These are phyloP conservation scores for Cyanodermella asteris DNA, from an alignment of 2,329 filamentous ascomycete genomes.

Conservation along the genomic window DNA sequence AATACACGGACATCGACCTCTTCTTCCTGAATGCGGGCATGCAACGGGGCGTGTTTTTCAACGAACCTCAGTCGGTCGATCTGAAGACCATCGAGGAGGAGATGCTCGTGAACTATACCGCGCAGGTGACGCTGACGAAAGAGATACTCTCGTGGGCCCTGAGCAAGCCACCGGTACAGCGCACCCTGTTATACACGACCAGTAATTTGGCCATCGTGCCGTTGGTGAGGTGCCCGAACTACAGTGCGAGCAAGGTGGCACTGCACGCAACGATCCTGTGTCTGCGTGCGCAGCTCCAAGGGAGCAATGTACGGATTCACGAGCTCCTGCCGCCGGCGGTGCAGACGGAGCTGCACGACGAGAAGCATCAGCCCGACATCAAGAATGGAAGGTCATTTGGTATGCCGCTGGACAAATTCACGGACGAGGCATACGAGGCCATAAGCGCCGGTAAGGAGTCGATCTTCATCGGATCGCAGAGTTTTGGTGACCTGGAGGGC, in stretches of 20 bases:
- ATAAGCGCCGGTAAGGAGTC: conserved; percentile 26
- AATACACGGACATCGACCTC: conserved; percentile 30
- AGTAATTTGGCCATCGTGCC: conserved; percentile 30
- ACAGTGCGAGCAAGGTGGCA: conserved; percentile 33
- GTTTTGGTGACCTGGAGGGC: too few species aligned
- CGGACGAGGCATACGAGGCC: conserved; percentile 25
- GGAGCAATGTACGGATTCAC: conserved; percentile 28
- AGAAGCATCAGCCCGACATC: conserved; percentile 31
- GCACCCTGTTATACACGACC: conserved; percentile 21
- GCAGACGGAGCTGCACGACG: conserved; percentile 34
- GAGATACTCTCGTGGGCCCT: conserved; percentile 25
- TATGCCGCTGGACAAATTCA: conserved; percentile 32
- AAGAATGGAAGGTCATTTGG: conserved; percentile 27
- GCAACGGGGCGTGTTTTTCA: conserved; percentile 27
- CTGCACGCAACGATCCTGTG: conserved; percentile 31
- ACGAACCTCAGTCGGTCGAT: conserved; percentile 21
- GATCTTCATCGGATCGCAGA: too few species aligned
- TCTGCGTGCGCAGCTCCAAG: conserved; percentile 28
- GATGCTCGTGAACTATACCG: conserved; percentile 26
- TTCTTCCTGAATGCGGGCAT: conserved; percentile 36
- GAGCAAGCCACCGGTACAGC: conserved; percentile 11
- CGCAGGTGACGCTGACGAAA: conserved; percentile 22
- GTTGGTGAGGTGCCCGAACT: conserved; percentile 25
- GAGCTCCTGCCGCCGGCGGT: conserved; percentile 34
- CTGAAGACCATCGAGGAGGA: conserved; percentile 20